Evolutionary conservation across 2,329 filamentous ascomycete species (phyloP).

Genomic region (Sclerotinia borealis): DNA sequence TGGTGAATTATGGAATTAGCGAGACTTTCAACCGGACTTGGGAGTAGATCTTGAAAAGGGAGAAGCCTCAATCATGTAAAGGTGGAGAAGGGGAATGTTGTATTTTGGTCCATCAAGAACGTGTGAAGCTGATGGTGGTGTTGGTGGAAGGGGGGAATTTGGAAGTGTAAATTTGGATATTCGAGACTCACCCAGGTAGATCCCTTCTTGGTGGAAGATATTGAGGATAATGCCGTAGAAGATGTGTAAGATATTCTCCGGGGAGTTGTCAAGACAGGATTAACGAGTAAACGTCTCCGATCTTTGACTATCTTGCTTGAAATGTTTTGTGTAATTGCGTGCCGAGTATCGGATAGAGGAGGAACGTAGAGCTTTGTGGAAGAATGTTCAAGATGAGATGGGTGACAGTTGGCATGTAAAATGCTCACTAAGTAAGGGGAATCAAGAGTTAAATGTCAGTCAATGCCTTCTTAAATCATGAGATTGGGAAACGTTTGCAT

Average conservation of each 20-base stretch:
- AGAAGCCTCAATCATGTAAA: conserved; percentile 1
- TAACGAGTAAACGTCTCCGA: conserved; percentile 36
- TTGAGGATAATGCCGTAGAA: background rate
- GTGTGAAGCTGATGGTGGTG: conserved; percentile 13
- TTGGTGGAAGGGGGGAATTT: conserved; percentile 1
- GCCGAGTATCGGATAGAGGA: conserved; percentile 22
- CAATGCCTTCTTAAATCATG: conserved; percentile 1
- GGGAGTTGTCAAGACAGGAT: conserved; percentile 28
- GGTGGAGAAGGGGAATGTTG: conserved; percentile 19
- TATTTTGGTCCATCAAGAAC: background rate
- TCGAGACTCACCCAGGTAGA: conserved; percentile 15
- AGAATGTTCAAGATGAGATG: conserved; percentile 19
- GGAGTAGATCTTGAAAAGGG: background rate
- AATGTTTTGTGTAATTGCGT: conserved; percentile 20
- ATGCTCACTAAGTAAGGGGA: conserved; percentile 21
- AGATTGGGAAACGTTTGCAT: background rate
- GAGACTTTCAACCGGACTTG: background rate
- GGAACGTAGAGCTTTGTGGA: conserved; percentile 21
- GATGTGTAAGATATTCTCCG: conserved; percentile 13
- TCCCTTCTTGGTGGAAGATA: conserved; percentile 20
- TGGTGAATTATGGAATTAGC: conserved; percentile 11
- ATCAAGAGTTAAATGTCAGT: conserved; percentile 29
- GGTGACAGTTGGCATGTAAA: conserved; percentile 32
- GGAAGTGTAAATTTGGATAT: background rate
- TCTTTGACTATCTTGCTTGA: conserved; percentile 20